Conservation (phyloP, 2,329 filamentous ascomycete genomes). For the Beauveria sp. region DNA sequence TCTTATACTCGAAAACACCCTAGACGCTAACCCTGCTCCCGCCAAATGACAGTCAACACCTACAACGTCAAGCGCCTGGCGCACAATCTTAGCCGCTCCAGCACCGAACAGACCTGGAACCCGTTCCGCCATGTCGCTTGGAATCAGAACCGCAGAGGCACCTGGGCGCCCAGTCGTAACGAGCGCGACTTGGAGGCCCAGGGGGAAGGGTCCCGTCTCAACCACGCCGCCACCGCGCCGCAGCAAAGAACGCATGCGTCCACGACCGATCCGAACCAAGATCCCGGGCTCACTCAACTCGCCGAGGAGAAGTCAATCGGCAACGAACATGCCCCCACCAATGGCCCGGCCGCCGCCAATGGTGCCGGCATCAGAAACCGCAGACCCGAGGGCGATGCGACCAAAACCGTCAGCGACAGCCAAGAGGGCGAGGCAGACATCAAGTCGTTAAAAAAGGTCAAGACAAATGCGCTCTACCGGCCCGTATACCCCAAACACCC, state of each 20-base stretch:
- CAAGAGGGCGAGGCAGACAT: constrained; percentile 20
- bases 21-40: not conserved
- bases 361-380: constrained; percentile 24
- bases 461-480: constrained; percentile 34
- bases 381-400: constrained; percentile 20
- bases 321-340: constrained; percentile 17
- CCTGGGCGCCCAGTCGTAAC: constrained; percentile 27
- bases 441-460: constrained; percentile 33
- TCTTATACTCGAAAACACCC: not conserved
- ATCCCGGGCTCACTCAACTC: constrained; percentile 10
- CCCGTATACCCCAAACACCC: constrained; percentile 42
- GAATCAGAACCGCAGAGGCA: constrained; percentile 24
- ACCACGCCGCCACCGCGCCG: constrained; percentile 29
- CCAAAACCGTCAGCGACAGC: constrained; percentile 10
- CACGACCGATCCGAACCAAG: constrained; percentile 12
- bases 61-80: constrained; percentile 37
- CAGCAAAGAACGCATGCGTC: constrained; percentile 14
- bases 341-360: constrained; percentile 16
- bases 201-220: constrained; percentile 24
- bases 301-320: constrained; percentile 17
- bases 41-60: constrained; percentile 34
- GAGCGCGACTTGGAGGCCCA: constrained; percentile 16
- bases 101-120: constrained; percentile 32
- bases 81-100: constrained; percentile 33
- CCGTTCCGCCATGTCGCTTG: constrained; percentile 36